A percentile compares a stretch with the other conserved stretches of the same genome.
Evolutionary conservation across 768 basidiomycete genomes (phyloP).

Genomic region (Naganishia randhawae): DNA sequence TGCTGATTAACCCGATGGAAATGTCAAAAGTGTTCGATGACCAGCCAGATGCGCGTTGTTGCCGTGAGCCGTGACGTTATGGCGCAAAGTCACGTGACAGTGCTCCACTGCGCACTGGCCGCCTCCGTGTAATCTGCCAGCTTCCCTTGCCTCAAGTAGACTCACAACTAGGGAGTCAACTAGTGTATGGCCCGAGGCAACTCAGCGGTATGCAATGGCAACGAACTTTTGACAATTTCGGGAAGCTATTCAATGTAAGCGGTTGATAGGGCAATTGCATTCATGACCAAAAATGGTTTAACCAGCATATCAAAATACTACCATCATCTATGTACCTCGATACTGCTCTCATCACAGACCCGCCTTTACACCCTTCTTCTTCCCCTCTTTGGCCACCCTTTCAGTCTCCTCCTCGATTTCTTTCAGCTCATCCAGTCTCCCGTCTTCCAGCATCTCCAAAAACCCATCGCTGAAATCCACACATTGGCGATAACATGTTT

Average conservation of each 20-base stretch:
- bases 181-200: no score
- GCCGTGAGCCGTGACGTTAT: background rate
- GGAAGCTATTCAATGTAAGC: no score
- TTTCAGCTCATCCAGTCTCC: slow-evolving; percentile 16
- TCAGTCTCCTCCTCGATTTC: slow-evolving; percentile 22
- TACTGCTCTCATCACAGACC: background rate
- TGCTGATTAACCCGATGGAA: background rate
- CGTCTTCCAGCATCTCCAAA: slow-evolving; percentile 34
- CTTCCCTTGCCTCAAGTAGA: no score
- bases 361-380: slow-evolving; percentile 40
- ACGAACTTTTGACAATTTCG: no score
- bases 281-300: no score
- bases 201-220: no score
- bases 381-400: slow-evolving; percentile 26
- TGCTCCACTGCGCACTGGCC: no score
- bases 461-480: slow-evolving; percentile 70
- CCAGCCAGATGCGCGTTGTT: background rate
- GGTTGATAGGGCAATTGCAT: no score
- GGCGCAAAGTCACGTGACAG: slow-evolving; percentile 3
- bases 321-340: no score
- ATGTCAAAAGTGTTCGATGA: slow-evolving; percentile 1
- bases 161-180: no score
- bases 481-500: slow-evolving; percentile 73
- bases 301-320: no score
- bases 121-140: no score